Base-by-base conservation (phyloP, 1,284 basidiomycete genomes). In the Cutaneotrichosporon sp. region DNA sequence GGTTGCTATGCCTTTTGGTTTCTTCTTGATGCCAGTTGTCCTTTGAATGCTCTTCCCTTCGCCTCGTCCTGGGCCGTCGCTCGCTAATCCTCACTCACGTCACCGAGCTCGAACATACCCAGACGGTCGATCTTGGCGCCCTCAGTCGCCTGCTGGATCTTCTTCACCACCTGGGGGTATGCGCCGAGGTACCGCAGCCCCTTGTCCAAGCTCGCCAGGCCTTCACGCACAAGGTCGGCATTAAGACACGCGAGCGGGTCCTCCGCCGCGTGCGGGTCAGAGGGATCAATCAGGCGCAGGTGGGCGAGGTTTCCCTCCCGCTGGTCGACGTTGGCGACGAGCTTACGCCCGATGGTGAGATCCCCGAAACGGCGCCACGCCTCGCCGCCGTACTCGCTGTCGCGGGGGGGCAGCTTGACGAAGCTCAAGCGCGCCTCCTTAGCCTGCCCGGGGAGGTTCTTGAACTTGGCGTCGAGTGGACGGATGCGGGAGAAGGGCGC, bases 241-340 rank as follows among this genome's bases (percentile, higher is more conserved):
- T 93, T 93, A 70, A 92, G 80, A 66, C 85, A 89, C 7, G 84
- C 81, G n/a, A 82, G 70, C 1, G 86, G 84, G 65, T 90, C 85
- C 25, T 81, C 75, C 9, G 81, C 79, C 10, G 81, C 78, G 10
- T 79, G 76, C 4, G 87, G 84, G 72, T 91, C 86, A 27, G 79
- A 72, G 1, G 90, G 86, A 68, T 94, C 90, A 58, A 93, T 90
- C 41, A 94, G 80, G 29, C 91, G 86, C 48, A 94, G 81, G 71
- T 94, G 91, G 16, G 90, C 78, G 3, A 84, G 67, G 33, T 80
- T 69, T 38, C 86, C 87, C 67, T 94, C 92, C 64, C 79, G 83
- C 67, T 86, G 82, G 73, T 97, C 92, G 53, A 92, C 77, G 75
- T 92, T 94, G 32, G 90, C 92, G 39, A 96, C 79, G 27, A 97